Percentiles rank a stretch among this genome's conserved stretches.
These are phyloP conservation scores for Acacia confusa DNA, from an alignment of 306 rosid species.

Conservation along the genomic window DNA sequence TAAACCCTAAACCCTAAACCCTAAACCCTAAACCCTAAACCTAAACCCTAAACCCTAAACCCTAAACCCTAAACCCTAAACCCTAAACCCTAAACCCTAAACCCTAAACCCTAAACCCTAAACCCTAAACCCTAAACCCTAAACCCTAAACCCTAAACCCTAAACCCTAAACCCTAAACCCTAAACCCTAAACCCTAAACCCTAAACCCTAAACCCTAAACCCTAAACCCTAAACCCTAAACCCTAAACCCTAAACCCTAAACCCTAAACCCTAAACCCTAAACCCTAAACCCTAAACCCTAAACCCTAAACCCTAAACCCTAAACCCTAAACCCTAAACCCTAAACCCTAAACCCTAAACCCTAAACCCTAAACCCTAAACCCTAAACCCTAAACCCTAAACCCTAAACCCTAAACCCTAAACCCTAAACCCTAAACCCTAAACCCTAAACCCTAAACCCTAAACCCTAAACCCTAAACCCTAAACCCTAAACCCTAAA, in stretches of 20 bases:
- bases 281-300: too few species aligned
- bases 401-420: background rate
- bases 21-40: background rate
- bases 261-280: background rate
- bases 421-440: background rate
- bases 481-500: background rate
- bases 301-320: too few species aligned
- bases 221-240: background rate
- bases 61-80: background rate
- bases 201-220: background rate
- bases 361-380: background rate
- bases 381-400: background rate
- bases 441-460: background rate
- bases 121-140: background rate
- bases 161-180: background rate
- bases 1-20: background rate
- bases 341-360: background rate
- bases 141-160: background rate
- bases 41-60: background rate
- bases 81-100: background rate
- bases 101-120: background rate
- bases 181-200: background rate
- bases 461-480: background rate
- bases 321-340: background rate
- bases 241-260: background rate